These are phyloP conservation scores for Sporothrix dimorphospora DNA, from an alignment of 2,329 filamentous ascomycete genomes.

Conservation along the genomic window DNA sequence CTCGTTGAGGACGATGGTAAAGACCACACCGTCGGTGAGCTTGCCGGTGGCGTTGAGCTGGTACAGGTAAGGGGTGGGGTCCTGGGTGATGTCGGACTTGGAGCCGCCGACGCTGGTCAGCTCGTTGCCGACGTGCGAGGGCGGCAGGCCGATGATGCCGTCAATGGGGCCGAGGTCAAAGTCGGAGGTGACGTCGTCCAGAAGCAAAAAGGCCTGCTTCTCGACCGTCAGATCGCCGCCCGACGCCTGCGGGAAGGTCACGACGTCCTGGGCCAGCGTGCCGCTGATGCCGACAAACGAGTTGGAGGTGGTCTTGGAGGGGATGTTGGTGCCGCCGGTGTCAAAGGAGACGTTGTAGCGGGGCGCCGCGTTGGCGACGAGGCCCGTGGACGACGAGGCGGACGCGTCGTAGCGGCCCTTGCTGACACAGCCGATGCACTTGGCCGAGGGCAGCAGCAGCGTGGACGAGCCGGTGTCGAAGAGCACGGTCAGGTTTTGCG, in stretches of 20 bases:
- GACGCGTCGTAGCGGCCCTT: conserved; percentile 36
- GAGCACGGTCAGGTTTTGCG: conserved; percentile 40
- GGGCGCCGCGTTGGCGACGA: not conserved
- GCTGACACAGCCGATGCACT: conserved; percentile 38
- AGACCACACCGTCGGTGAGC: conserved; percentile 36
- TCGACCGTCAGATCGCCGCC: conserved; percentile 33
- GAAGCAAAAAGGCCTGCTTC: conserved; percentile 39
- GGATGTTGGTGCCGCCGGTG: conserved; percentile 38
- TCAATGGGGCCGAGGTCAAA: conserved; percentile 38
- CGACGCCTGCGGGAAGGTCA: conserved; percentile 34
- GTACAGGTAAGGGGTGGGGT: conserved; percentile 36
- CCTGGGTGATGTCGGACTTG: conserved; percentile 6
- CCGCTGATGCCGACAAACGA: conserved; percentile 32
- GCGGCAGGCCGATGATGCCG: conserved; percentile 39
- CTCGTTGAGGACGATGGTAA: conserved; percentile 38
- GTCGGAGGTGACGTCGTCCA: conserved; percentile 36
- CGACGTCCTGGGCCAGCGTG: conserved; percentile 36
- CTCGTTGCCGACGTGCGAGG: conserved; percentile 27
- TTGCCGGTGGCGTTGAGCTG: conserved; percentile 36
- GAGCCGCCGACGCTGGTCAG: not conserved
- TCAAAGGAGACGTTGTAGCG: conserved; percentile 34
- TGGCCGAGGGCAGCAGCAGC: conserved; percentile 38
- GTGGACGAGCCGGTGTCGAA: conserved; percentile 40
- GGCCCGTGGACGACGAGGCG: conserved; percentile 30
- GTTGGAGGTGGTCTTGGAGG: conserved; percentile 34